phyloP scores from a whole-genome alignment of 1,139 yeast genomes.

The Candida sp. region DNA sequence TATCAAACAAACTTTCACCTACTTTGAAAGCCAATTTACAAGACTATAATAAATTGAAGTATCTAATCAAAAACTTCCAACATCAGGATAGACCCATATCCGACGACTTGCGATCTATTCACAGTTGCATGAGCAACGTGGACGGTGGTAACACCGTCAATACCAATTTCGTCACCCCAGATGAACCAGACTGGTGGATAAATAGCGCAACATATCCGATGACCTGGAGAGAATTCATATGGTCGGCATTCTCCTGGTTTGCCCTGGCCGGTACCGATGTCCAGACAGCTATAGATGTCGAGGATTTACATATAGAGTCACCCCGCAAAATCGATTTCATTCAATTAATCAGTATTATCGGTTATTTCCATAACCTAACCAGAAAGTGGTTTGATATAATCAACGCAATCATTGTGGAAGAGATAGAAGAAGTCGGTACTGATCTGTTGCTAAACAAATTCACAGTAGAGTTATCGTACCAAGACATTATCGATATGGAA shows the following conservation, averaged over 20 bases:
- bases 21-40: conserved; percentile 1
- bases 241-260: conserved; percentile 81
- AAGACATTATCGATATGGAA: conserved; percentile 69
- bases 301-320: conserved; percentile 5
- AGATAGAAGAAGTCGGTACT: conserved; percentile 11
- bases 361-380: conserved; percentile 55
- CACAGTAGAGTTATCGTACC: conserved; percentile 41
- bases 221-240: conserved; percentile 62
- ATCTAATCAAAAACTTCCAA: conserved; percentile 8
- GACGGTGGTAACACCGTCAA: neutral
- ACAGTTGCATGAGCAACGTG: neutral
- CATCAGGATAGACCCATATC: conserved; percentile 4
- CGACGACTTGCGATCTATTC: neutral
- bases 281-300: conserved; percentile 24
- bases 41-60: neutral
- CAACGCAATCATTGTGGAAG: conserved; percentile 34
- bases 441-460: conserved; percentile 10
- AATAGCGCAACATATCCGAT: conserved; percentile 45
- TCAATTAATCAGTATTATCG: conserved; percentile 37
- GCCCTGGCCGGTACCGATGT: conserved; percentile 65
- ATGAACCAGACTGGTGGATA: conserved; percentile 45
- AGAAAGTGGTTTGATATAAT: conserved; percentile 39
- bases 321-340: conserved; percentile 7
- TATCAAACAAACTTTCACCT: conserved; percentile 1
- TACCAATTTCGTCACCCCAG: conserved; percentile 1